Evolutionary conservation across 2,329 filamentous ascomycete species (phyloP).

Genomic region (Colletotrichum simmondsii): DNA sequence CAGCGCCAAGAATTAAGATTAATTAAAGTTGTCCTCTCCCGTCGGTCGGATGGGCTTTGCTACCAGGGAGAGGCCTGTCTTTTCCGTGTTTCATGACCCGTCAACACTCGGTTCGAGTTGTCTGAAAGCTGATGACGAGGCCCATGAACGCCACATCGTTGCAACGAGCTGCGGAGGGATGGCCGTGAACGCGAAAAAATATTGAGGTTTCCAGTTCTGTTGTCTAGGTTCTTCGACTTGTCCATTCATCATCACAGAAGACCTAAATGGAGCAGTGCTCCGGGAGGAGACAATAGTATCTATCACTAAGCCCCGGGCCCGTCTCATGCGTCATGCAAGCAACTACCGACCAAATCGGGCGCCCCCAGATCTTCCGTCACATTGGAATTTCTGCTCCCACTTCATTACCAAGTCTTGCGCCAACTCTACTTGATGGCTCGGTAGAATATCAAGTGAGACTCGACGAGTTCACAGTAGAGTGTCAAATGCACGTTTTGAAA

Average conservation of each 20-base stretch:
- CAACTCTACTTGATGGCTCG: background rate
- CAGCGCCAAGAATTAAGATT: slow-evolving; percentile 4
- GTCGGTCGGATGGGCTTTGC: background rate
- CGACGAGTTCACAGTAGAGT: background rate
- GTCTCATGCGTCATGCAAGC: slow-evolving; percentile 19
- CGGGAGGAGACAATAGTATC: slow-evolving; percentile 7
- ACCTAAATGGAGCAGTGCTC: slow-evolving; percentile 5
- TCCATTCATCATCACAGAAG: background rate
- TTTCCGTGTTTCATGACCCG: slow-evolving; percentile 14
- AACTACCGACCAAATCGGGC: slow-evolving; percentile 12
- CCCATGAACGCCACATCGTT: background rate
- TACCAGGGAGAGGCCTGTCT: slow-evolving; percentile 15
- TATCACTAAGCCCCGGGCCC: background rate
- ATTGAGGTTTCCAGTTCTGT: slow-evolving; percentile 1
- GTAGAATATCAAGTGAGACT: background rate
- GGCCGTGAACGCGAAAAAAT: background rate
- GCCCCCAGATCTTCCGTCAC: slow-evolving; percentile 12
- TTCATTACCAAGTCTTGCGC: background rate
- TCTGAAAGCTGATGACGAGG: background rate
- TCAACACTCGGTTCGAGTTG: background rate
- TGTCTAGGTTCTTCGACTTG: background rate
- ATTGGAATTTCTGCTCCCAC: background rate
- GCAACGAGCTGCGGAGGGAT: background rate
- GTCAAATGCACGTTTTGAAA: background rate
- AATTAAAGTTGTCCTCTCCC: slow-evolving; percentile 25